Evolutionary conservation across 352 stramenopile genomes (phyloP), one percentile per base, ranked within the genome.

Genomic region (Phytophthora foliorum): DNA sequence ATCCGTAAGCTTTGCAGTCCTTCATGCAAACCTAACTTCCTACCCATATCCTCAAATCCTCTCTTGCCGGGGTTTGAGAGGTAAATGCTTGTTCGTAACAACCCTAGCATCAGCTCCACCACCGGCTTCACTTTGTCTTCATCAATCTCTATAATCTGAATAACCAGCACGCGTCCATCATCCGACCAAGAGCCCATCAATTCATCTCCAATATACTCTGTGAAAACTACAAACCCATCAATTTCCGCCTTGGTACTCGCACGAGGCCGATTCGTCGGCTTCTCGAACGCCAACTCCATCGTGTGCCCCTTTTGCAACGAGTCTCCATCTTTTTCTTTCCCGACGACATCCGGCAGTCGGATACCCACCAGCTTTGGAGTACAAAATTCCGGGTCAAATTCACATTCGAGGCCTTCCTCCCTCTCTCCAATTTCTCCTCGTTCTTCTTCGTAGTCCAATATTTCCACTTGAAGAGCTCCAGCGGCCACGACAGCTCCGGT

Each of bases 141-240:
- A 48, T 84, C 63, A 25, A 93, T 71, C 10, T 67, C 24, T 22
- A 75, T 32, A 38, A 94, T 78, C 4, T 44, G 49, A 25, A 94
- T 71, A 25, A 63, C 56, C 29, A 94, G 56, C 8, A 81, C 67
- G 17, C 63, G 73, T 17, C 72, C 77, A 45, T 92, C 54, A 2
- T 50, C 63, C 11, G 61, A 67, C 80, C 83, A 90, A 14, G 29
- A 29, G 1, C 80, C 80, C 34, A 57, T 42, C 4, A 90, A 25
- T 13, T 78, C 67, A 21, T 89, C 75, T 39, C 84, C 87, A 61
- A 94, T 55, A 60, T 93, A 90, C 34, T 76, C 67, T 8, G 78
- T 69, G 55, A 94, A 90, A 13, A 17, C 29, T 3, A 94, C 69
- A 49, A 89, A 80, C 1, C 29, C 31, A 32, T 77, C 68, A n/a